Evolutionary conservation across 2,329 filamentous ascomycete species (phyloP), one percentile per base, ranked within the genome.

Genomic region (Orbilia ellipsospora): DNA sequence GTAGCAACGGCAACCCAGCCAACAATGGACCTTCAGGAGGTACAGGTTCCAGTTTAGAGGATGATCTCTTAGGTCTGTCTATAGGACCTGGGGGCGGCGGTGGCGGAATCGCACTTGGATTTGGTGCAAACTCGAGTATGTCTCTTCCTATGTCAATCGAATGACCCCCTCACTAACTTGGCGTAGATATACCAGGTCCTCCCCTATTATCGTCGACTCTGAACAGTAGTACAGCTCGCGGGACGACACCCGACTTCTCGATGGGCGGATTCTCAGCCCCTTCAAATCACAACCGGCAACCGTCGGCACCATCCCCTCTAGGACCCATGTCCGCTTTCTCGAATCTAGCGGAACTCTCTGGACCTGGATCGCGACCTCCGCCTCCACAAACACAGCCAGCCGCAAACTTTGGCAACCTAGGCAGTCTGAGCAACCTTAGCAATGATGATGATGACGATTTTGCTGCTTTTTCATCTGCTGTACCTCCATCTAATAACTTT

Each of bases 401-500:
- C 8, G 31, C 31, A 36, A 36, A 36, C 31, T 36, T 36, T 36
- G 10, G 31, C 31, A 36, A 10, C 5, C 31, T 10, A 1, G 5
- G 31, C 5, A 36, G 5, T 36, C 10, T 10, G 5, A 36, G 31
- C 31, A 36, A 36, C 28, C 26, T 36, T 81, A 82, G 5, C 74
- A 83, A 52, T 79, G 83, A 83, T 6, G 85, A 84, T 60, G 88
- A 92, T 54, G 94, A 97, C 60, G 94, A 98, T 78, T 94, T 98
- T 80, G 98, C 94, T 94, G 91, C 89, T 23, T 98, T 98, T 82
- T 89, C 92, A 2, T 98, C 94, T 0, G 90, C 94, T 0, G 85
- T 97, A 13, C 94, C 94, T 28, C 82, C 85, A 1, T 85, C 88
- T 75, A 77, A 82, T 15, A 80, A 84, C 62, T 36, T 77, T 78